A percentile compares a stretch with the other conserved stretches of the same genome.
These are phyloP conservation scores for Nemania bipapillata DNA, from an alignment of 2,329 filamentous ascomycete genomes.

Conservation along the genomic window DNA sequence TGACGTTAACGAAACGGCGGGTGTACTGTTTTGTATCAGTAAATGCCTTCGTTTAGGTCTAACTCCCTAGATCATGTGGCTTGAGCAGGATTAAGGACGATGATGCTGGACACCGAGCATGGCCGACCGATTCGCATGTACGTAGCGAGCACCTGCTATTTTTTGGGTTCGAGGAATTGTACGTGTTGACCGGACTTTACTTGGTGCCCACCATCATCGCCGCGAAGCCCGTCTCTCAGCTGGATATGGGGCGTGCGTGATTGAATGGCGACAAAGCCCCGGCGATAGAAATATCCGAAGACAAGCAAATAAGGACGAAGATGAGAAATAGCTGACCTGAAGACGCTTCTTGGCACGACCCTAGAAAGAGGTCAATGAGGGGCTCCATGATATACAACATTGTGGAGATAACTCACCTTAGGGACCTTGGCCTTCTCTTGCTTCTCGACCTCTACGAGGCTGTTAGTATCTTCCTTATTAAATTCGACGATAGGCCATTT, in stretches of 20 bases:
- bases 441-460: conserved; percentile 30
- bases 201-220: neutral
- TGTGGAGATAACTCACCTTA: conserved; percentile 60
- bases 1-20: conserved; percentile 97
- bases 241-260: neutral
- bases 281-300: neutral
- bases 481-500: neutral
- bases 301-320: neutral
- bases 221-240: neutral
- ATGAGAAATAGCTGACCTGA: conserved; percentile 18
- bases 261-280: neutral
- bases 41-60: neutral
- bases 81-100: neutral
- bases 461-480: neutral
- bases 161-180: neutral
- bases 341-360: conserved; percentile 95
- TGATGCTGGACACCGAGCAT: neutral
- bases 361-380: conserved; percentile 46
- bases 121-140: neutral
- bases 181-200: neutral
- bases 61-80: neutral
- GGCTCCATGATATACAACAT: neutral
- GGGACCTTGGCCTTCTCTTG: conserved; percentile 72
- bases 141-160: neutral
- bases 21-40: conserved; percentile 69